Evolutionary conservation across 2,329 filamentous ascomycete genomes (phyloP), one percentile per base, ranked within the genome.

Genomic region (Macrophomina phaseolina): DNA sequence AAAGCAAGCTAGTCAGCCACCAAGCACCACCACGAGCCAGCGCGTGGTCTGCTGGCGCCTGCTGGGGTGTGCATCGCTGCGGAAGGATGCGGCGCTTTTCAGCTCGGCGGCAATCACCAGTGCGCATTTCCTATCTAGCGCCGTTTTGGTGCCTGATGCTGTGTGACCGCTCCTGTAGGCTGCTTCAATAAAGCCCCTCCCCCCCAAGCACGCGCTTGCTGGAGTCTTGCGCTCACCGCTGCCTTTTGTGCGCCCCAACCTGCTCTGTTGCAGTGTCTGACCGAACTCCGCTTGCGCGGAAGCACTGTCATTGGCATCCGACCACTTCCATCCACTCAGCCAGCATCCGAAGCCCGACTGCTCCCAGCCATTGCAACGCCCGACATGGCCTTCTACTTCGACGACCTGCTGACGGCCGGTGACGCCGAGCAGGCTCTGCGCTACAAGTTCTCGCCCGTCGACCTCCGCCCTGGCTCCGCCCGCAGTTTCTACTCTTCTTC

Each of bases 301-400:
- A 14, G 14, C 38, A 14, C 38, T 40, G 38, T 40, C 38, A 14
- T 14, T 40, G 2, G 38, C 38, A 14, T 40, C 38, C 38, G 38
- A 40, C 14, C 38, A 14, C 7, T 40, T 14, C 38, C 38, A 14
- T 14, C 38, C 8, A 40, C 38, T 40, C 14, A 40, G 8, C 38
- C 38, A 14, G 8, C 38, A 9, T 8, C 38, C 14, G 38, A 40
- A 9, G 7, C 38, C 38, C 46, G 16, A 14, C 46, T 49, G 46
- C 18, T 28, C 16, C 46, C 46, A n/a, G 18, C 18, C 46, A n/a
- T 23, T 18, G 18, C 46, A 49, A 18, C 46, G 18, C 48, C 4
- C 4, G 46, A 9, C 32, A 65, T 65, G 63, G 53, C 63, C 23
- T 66, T 66, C 46, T 61, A 66, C 55, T 66, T 66, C 45, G 64